Evolutionary conservation across 345 rosid genomes (phyloP), one percentile per base, ranked within the genome.

Genomic region (Salix koriyanagi): DNA sequence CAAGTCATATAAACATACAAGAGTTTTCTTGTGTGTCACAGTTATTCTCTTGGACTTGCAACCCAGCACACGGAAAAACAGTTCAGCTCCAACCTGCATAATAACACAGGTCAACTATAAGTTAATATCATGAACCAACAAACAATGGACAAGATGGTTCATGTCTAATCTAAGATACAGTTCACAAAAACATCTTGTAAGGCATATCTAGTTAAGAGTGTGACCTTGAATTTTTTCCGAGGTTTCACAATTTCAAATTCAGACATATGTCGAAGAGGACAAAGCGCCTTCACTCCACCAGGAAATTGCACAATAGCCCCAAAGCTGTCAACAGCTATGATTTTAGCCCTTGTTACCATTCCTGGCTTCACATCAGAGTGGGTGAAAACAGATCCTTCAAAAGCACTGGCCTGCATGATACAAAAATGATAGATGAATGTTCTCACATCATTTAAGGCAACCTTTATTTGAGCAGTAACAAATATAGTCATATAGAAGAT

Each of bases 331-430:
- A 93, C 90, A 70, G 91, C 85, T 74, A 88, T 77, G 72, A 96
- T 75, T 86, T 91, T 93, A 65, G 94, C 98, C 85, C 85, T 89
- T 58, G 88, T 85, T 79, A 91, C 93, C 98, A 96, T 92, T 78
- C 99, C 99, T 74, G 99, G 96, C 86, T 91, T 92, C 69, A 93
- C 98, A 82, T 96, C 99, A 19, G 96, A 90, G 85, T 96, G 99
- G 76, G 91, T 90, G 84, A 92, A 91, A 21, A 91, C 94, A 67
- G 90, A 85, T n/a, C 96, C 98, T 86, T 93, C 96, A 89, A 96
- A 90, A 78, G 97, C 97, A 75, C 93, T 92, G 73, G 91, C 95
- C 98, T 96, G 90, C 73, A 85, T 80, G 73, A 77, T 56, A 74
- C 44, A 71, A 81, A 82, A 69, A 70, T 66, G 6, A 30, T 39